Percentiles rank a stretch among this genome's conserved stretches.
Conservation (phyloP, 139 green algal genomes). For the Chlamydomonas schloesseri region DNA sequence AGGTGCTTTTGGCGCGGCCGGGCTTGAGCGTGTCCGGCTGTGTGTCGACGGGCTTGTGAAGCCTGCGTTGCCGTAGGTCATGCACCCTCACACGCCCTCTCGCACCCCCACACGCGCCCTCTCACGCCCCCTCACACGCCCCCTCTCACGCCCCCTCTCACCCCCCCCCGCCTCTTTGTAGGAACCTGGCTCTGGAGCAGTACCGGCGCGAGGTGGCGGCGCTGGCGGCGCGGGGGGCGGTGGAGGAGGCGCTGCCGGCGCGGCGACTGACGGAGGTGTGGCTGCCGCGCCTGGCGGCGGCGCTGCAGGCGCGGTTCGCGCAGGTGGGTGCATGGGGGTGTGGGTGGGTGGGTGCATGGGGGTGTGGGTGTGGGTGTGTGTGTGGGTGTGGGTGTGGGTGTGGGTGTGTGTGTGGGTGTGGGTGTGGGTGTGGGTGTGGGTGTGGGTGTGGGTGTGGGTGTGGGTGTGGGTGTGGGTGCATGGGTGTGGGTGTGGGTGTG, state of each 20-base stretch:
- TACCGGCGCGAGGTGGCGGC: constrained; percentile 9
- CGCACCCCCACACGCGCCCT: too few species aligned
- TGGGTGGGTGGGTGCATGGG: not conserved
- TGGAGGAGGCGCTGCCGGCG: not conserved
- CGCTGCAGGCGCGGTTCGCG: not conserved
- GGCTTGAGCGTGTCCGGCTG: too few species aligned
- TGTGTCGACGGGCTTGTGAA: too few species aligned
- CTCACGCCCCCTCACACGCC: too few species aligned
- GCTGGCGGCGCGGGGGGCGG: not conserved
- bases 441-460: not conserved
- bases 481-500: too few species aligned
- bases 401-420: too few species aligned
- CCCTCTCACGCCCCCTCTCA: too few species aligned
- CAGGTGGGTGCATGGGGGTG: not conserved
- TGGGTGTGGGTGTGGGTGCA: not conserved
- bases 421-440: not conserved
- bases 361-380: not conserved
- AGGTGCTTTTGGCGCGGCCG: too few species aligned
- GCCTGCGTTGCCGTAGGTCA: too few species aligned
- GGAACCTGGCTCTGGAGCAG: constrained; percentile 7
- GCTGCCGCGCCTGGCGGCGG: constrained; percentile 11
- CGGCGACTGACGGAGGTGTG: not conserved
- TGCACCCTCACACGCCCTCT: too few species aligned
- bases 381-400: too few species aligned
- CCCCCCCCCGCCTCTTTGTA: too few species aligned